phyloP scores from a whole-genome alignment of 768 basidiomycete species.

The Russula vinacea region DNA sequence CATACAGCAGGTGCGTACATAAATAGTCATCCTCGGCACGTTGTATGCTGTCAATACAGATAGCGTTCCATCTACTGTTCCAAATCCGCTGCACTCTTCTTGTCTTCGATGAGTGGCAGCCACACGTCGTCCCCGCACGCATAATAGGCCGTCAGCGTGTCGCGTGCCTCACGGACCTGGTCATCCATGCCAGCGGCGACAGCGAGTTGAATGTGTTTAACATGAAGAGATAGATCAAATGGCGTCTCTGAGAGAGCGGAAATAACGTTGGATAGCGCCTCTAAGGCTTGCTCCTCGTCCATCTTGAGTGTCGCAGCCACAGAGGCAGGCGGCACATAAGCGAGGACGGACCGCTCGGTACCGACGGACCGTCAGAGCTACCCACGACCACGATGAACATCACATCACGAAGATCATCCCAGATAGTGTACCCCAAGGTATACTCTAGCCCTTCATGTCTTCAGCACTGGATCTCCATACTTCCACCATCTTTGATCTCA shows the following conservation, averaged over 20 bases:
- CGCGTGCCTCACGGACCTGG: conserved; percentile 58
- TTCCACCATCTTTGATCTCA: conserved; percentile 24
- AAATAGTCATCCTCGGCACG: conserved; percentile 74
- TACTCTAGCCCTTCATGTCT: conserved; percentile 12
- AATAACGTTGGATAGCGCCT: conserved; percentile 60
- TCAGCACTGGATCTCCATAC: conserved; percentile 11
- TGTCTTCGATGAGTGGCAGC: conserved; percentile 62
- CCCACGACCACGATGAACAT: too few species aligned
- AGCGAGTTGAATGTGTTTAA: conserved; percentile 62
- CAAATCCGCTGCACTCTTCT: conserved; percentile 48
- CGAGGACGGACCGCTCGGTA: background rate
- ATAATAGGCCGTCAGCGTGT: conserved; percentile 61
- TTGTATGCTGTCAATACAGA: conserved; percentile 60
- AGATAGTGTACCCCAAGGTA: background rate
- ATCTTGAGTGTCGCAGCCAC: conserved; percentile 36
- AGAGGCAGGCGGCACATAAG: background rate
- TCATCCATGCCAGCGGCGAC: conserved; percentile 55
- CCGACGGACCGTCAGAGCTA: background rate
- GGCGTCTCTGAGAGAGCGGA: conserved; percentile 56
- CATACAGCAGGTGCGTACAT: conserved; percentile 52
- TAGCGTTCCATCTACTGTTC: conserved; percentile 49
- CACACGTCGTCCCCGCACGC: conserved; percentile 70
- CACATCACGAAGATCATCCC: background rate
- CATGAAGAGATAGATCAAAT: conserved; percentile 61
- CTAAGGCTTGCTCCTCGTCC: conserved; percentile 59